phyloP scores from a whole-genome alignment of 495 filamentous ascomycete species.

The Annulohypoxylon stygium region DNA sequence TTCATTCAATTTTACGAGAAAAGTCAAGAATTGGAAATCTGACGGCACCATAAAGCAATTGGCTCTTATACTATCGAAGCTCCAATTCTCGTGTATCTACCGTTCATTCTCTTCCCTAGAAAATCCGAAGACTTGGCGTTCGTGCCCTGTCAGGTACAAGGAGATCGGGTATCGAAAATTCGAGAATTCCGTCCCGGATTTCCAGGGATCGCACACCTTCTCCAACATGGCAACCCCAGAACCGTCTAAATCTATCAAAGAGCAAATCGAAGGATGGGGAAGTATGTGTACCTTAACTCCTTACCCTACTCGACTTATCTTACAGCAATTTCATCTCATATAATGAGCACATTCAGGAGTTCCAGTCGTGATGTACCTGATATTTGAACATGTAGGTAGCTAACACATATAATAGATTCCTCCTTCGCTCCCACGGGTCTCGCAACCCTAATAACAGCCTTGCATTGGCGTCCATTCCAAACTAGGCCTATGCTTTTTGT shows the following conservation, averaged over 20 bases:
- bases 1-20: not conserved
- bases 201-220: not conserved
- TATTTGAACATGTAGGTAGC: not conserved
- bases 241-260: conserved; percentile 64
- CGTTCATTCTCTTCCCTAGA: not conserved
- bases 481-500: conserved; percentile 83
- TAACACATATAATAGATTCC: conserved; percentile 68
- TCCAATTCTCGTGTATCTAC: not conserved
- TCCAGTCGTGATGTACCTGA: not conserved
- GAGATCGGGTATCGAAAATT: not conserved
- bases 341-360: not conserved
- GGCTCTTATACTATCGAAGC: not conserved
- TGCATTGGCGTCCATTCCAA: conserved; percentile 81
- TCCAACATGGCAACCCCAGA: conserved; percentile 56
- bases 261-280: conserved; percentile 74
- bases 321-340: not conserved
- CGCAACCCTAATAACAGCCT: conserved; percentile 81
- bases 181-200: not conserved
- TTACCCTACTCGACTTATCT: not conserved
- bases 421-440: conserved; percentile 82
- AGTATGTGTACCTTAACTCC: conserved; percentile 64
- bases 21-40: not conserved
- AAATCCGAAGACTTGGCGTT: not conserved
- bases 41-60: not conserved
- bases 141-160: not conserved